Evolutionary conservation across 1,139 yeast genomes (phyloP).

Genomic region (Kurtzmaniella quercitrusa): DNA sequence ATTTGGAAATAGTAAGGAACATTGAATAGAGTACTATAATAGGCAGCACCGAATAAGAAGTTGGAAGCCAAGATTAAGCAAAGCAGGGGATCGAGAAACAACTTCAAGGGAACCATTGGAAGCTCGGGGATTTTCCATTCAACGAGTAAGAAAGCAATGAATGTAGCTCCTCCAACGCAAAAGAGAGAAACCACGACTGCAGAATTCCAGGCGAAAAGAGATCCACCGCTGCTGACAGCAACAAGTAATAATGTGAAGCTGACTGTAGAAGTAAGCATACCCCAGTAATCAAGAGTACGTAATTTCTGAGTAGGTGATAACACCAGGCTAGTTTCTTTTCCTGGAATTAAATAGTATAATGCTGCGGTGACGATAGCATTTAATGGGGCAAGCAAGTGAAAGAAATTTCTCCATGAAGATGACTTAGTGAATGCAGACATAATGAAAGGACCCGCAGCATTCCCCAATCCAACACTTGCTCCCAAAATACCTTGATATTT

Average conservation of each 20-base stretch:
- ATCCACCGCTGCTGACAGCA: conserved; percentile 55
- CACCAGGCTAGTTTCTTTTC: conserved; percentile 15
- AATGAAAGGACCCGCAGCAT: conserved; percentile 52
- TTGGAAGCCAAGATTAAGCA: conserved; percentile 39
- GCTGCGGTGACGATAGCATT: conserved; percentile 24
- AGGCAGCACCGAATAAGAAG: conserved; percentile 47
- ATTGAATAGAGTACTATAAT: conserved; percentile 41
- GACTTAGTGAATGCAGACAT: conserved; percentile 46
- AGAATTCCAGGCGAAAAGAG: conserved; percentile 49
- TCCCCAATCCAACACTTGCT: conserved; percentile 50
- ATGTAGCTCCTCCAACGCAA: conserved; percentile 39
- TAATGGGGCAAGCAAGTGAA: conserved; percentile 42
- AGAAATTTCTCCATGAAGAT: conserved; percentile 49
- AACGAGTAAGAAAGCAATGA: conserved; percentile 37
- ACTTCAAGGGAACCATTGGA: conserved; percentile 54
- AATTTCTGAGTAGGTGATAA: conserved; percentile 28
- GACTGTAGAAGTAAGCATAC: conserved; percentile 41
- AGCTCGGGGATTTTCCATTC: conserved; percentile 47
- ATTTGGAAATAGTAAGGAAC: conserved; percentile 50
- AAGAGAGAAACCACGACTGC: conserved; percentile 45
- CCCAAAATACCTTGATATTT: conserved; percentile 48
- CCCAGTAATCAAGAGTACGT: conserved; percentile 44
- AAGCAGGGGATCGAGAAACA: conserved; percentile 38
- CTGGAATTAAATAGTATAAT: conserved; percentile 23
- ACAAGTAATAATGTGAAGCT: conserved; percentile 43